These are phyloP conservation scores for Aspergillus udagawae DNA, from an alignment of 2,329 filamentous ascomycete genomes.

Conservation along the genomic window DNA sequence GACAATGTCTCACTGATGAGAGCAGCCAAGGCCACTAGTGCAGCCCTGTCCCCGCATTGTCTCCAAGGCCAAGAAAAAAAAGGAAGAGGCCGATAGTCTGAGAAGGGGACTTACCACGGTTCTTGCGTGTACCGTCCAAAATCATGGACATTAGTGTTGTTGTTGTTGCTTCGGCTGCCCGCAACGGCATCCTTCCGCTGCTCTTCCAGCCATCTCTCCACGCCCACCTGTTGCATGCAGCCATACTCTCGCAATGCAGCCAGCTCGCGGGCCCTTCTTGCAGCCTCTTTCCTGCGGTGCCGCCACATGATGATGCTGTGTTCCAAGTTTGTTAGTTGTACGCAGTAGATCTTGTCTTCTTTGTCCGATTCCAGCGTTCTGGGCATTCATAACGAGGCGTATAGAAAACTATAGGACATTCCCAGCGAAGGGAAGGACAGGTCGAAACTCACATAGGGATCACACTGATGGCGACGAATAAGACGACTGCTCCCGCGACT, in stretches of 20 bases:
- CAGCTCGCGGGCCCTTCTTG: constrained; percentile 11
- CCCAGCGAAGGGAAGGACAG: constrained; percentile 2
- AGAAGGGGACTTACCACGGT: constrained; percentile 22
- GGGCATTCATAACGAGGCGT: neutral
- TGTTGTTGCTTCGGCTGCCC: neutral
- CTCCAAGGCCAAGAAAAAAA: constrained; percentile 15
- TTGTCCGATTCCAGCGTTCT: neutral
- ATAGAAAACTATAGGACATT: constrained; percentile 16
- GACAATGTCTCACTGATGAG: neutral
- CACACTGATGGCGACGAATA: constrained; percentile 26
- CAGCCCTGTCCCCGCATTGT: constrained; percentile 19
- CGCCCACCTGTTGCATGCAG: constrained; percentile 16
- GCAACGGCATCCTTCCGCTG: constrained; percentile 2
- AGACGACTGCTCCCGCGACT: constrained; percentile 25
- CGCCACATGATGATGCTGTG: constrained; percentile 22
- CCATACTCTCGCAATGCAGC: constrained; percentile 6
- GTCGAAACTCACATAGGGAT: constrained; percentile 26
- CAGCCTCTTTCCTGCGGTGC: constrained; percentile 16
- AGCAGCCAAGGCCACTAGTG: constrained; percentile 14
- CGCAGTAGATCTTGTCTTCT: too few species aligned
- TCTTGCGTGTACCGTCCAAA: constrained; percentile 21
- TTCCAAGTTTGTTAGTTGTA: neutral
- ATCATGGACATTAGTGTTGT: constrained; percentile 8
- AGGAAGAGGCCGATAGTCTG: neutral
- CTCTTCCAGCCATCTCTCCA: constrained; percentile 27